phyloP scores from a whole-genome alignment of 2,329 filamentous ascomycete species.

The Alternaria arborescens region DNA sequence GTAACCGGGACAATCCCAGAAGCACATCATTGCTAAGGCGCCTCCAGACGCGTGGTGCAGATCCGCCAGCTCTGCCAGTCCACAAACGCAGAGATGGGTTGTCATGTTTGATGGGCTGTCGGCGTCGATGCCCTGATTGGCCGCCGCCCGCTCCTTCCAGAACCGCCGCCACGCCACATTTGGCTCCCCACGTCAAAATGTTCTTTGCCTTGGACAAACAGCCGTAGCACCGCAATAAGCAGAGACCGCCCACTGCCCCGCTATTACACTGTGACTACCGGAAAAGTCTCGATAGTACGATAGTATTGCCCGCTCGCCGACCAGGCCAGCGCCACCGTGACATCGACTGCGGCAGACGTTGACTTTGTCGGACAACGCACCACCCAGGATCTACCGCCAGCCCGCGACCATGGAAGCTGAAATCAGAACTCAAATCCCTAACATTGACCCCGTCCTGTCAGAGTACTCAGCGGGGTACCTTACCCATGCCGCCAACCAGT shows the following conservation, averaged over 20 bases:
- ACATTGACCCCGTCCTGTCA: slow-evolving; percentile 86
- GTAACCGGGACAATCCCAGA: slow-evolving; percentile 40
- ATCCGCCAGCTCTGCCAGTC: slow-evolving; percentile 23
- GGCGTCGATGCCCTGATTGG: slow-evolving; percentile 30
- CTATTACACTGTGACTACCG: slow-evolving; percentile 20
- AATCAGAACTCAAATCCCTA: slow-evolving; percentile 82
- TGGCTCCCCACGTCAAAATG: slow-evolving; percentile 31
- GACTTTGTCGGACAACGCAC: slow-evolving; percentile 29
- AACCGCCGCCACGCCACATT: slow-evolving; percentile 30
- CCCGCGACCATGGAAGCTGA: slow-evolving; percentile 78
- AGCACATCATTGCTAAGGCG: slow-evolving; percentile 33
- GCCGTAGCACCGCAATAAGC: slow-evolving; percentile 32
- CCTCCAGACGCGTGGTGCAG: slow-evolving; percentile 31
- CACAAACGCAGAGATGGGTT: slow-evolving; percentile 9
- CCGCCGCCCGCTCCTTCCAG: slow-evolving; percentile 22
- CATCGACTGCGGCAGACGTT: slow-evolving; percentile 22
- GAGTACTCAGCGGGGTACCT: slow-evolving; percentile 96
- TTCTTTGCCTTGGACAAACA: slow-evolving; percentile 24
- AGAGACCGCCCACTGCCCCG: slow-evolving; percentile 30
- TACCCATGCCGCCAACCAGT: slow-evolving; percentile 88
- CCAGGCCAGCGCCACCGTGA: slow-evolving; percentile 32
- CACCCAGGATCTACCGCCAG: slow-evolving; percentile 26
- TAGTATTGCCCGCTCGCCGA: slow-evolving; percentile 21
- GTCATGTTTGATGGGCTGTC: slow-evolving; percentile 18
- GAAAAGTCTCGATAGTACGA: slow-evolving; percentile 8